Conservation (phyloP, 1,139 yeast genomes). For the Suhomyces bribrorum region DNA sequence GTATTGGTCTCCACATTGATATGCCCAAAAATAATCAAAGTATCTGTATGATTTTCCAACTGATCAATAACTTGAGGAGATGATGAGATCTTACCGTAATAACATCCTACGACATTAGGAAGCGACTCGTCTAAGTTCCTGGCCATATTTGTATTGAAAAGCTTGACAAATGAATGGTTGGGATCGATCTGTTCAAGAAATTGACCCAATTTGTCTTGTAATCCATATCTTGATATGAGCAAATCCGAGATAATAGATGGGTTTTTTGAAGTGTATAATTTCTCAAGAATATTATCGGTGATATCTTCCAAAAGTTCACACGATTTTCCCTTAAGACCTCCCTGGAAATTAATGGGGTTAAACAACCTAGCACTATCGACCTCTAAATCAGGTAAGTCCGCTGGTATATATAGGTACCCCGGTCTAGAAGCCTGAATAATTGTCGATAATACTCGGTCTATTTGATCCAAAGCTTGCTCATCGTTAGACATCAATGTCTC, state of each 20-base stretch:
- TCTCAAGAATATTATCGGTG: slow-evolving; percentile 48
- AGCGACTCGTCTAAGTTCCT: slow-evolving; percentile 64
- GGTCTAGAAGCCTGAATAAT: slow-evolving; percentile 67
- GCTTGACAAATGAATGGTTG: slow-evolving; percentile 23
- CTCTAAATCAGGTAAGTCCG: slow-evolving; percentile 57
- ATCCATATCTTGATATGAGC: slow-evolving; percentile 57
- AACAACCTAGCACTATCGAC: slow-evolving; percentile 40
- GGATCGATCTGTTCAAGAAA: slow-evolving; percentile 44
- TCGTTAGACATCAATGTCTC: slow-evolving; percentile 55
- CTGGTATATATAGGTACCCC: slow-evolving; percentile 76
- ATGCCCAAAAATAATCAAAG: slow-evolving; percentile 53
- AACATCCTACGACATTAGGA: slow-evolving; percentile 62
- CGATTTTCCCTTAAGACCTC: slow-evolving; percentile 11
- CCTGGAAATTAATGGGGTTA: slow-evolving; percentile 21
- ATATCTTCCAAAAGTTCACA: slow-evolving; percentile 34
- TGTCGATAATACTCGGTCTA: slow-evolving; percentile 63
- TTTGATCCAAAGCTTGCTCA: slow-evolving; percentile 43
- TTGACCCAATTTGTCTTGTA: slow-evolving; percentile 39
- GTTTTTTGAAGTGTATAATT: slow-evolving; percentile 49
- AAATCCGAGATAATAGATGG: slow-evolving; percentile 73
- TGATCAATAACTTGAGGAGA: slow-evolving; percentile 23
- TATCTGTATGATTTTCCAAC: slow-evolving; percentile 43
- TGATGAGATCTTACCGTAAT: slow-evolving; percentile 47
- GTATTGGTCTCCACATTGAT: slow-evolving; percentile 57
- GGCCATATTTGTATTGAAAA: slow-evolving; percentile 43